Evolutionary conservation across 306 rosid species (phyloP), one percentile per base, ranked within the genome.

Genomic region (Herpetospermum pedunculosum): DNA sequence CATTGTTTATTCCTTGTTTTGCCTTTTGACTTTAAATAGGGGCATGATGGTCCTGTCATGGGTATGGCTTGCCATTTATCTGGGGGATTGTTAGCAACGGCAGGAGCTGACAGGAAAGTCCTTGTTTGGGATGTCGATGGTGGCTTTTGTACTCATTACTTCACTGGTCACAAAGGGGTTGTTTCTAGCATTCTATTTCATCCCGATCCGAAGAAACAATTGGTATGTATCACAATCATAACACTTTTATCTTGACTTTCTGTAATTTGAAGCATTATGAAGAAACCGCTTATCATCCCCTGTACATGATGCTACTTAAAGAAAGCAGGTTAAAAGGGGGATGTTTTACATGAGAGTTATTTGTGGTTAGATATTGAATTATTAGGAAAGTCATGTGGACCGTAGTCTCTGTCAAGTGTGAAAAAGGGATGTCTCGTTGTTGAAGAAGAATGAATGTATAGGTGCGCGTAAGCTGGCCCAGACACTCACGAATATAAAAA

Each of bases 31-130:
- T 4, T 79, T 69, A 58, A 63, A n/a, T 70, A 91, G 99, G 97
- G 97, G 65, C 96, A 94, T 67, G 96, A 94, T 9, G 96, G 97
- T 79, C 97, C 97, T 0, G 92, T 91, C n/a, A 94, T 89, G 98
- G 89, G 84, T 50, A 91, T 94, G 97, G 81, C 87, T 6, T 84
- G 87, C 74, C 97, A 94, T 68, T 86, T 89, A 28, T 94, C 97
- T 6, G 97, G 97, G 12, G 99, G 99, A 25, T 76, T 91, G 77
- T 94, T 94, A 19, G 96, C 99, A 26, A 89, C 99, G 0, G 96
- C 90, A 0, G 99, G 99, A 83, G 97, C 99, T 50, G 99, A 94
- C 77, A 84, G 89, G 82, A 94, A 85, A 73, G 95, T 94, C 62
- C 87, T 86, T 19, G 96, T 94, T 67, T 91, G 99, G 99, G 96